Evolutionary conservation across 2,329 filamentous ascomycete species (phyloP), one percentile per base, ranked within the genome.

Genomic region (Leptodontidium sp.): DNA sequence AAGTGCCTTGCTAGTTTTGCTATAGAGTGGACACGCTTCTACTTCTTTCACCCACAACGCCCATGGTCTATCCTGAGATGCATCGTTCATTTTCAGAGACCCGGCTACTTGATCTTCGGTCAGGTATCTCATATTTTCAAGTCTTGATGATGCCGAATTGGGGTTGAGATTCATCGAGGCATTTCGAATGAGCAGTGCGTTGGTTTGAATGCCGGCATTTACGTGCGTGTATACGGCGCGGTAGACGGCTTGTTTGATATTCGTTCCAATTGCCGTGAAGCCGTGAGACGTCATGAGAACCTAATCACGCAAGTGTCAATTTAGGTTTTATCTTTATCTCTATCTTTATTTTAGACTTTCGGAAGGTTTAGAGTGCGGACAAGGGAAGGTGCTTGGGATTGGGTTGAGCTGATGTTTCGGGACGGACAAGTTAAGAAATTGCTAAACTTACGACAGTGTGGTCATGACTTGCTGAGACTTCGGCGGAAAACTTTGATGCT

Each of bases 271-370:
- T 1, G 79, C 76, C 1, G 83, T 82, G 71, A 81, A 83, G 2
- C 83, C 83, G 68, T 85, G 82, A 4, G 81, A 78, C 2, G 79
- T 75, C 83, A 85, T 84, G 58, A 85, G 74, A 0, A 83, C 79
- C 4, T 83, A 81, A 6, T 75, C 75, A 47, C 79, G 69, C n/a
- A 59, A 21, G 4, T 59, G 35, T 59, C 21, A 59, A 45, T 32
- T 32, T 32, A 32, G 0, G 29, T 32, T 32, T 32, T 32, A 32
- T 4, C 29, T 32, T 32, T 32, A 32, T 32, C 29, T 32, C 6
- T 32, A 6, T 32, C 29, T 32, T 32, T 32, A 32, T 43, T 69
- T 47, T 43, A 76, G 49, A 72, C 71, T n/a, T 35, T 43, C 7
- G 57, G 45, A 24, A 26, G 32, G 17, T 21, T 40, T 14, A 15